Conservation (phyloP, 2,329 filamentous ascomycete genomes). For the Lanzia echinophila region DNA sequence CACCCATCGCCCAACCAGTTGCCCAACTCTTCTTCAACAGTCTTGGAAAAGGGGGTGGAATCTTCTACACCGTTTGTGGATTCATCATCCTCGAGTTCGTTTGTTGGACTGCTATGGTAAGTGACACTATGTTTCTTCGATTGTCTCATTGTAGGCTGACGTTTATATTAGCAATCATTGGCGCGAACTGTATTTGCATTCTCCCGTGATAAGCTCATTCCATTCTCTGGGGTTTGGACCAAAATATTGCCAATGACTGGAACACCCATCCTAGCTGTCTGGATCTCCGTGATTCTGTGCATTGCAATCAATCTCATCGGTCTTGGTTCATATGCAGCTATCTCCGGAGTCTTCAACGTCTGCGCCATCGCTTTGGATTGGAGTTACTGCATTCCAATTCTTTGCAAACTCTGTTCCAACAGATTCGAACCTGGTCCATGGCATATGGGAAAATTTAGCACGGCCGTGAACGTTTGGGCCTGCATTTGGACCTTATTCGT, state of each 20-base stretch:
- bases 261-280: constrained; percentile 54
- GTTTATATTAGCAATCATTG: constrained; percentile 35
- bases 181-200: constrained; percentile 49
- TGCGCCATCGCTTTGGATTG: constrained; percentile 49
- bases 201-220: constrained; percentile 49
- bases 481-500: constrained; percentile 47
- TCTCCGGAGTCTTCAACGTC: constrained; percentile 47
- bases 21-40: constrained; percentile 53
- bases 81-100: constrained; percentile 54
- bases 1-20: constrained; percentile 45
- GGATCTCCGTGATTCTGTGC: constrained; percentile 48
- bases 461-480: constrained; percentile 41
- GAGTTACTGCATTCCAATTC: constrained; percentile 50
- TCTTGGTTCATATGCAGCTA: constrained; percentile 47
- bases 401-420: constrained; percentile 44
- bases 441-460: constrained; percentile 40
- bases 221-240: constrained; percentile 52
- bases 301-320: constrained; percentile 53
- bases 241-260: constrained; percentile 46
- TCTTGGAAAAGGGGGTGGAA: constrained; percentile 44
- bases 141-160: constrained; percentile 34
- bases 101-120: constrained; percentile 46
- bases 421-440: constrained; percentile 46
- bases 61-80: constrained; percentile 46
- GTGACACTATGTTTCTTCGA: constrained; percentile 36